phyloP scores from a whole-genome alignment of 2,329 filamentous ascomycete genomes.

The Aspergillus sp. region DNA sequence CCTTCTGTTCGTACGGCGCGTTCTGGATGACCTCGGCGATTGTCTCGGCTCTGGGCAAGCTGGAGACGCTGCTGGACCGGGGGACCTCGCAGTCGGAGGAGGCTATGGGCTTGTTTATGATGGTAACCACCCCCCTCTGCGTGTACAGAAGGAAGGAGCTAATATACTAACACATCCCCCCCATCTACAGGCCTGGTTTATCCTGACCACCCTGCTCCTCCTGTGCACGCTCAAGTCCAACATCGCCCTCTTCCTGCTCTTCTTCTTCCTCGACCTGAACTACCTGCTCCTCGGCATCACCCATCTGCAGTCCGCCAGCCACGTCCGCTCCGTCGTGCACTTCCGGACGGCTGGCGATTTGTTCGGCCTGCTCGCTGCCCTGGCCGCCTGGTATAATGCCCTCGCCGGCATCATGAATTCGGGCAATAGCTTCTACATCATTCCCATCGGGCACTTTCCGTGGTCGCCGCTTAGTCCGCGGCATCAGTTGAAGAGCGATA shows the following conservation, averaged over 20 bases:
- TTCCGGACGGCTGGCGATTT: constrained; percentile 9
- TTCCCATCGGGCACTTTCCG: constrained; percentile 13
- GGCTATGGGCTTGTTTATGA: constrained; percentile 11
- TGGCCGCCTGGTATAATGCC: constrained; percentile 14
- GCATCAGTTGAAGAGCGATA: not conserved
- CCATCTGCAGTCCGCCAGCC: constrained; percentile 7
- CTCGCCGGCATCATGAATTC: constrained; percentile 11
- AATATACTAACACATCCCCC: not conserved
- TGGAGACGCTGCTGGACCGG: not conserved
- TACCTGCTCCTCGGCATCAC: constrained; percentile 13
- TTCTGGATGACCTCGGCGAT: constrained; percentile 13
- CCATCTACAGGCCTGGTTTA: constrained; percentile 12
- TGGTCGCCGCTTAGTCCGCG: constrained; percentile 9
- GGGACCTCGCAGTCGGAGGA: constrained; percentile 6
- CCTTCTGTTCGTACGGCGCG: constrained; percentile 13
- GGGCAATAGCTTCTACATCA: constrained; percentile 10
- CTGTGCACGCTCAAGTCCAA: constrained; percentile 12
- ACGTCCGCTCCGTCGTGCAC: constrained; percentile 3
- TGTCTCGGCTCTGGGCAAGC: constrained; percentile 7
- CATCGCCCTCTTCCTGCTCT: constrained; percentile 12
- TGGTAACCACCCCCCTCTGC: constrained; percentile 7
- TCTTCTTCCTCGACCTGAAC: constrained; percentile 16
- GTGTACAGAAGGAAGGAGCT: not conserved
- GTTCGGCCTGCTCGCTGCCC: constrained; percentile 10
- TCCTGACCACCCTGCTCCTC: constrained; percentile 15